Evolutionary conservation across 257 asterid genomes (phyloP), one percentile per base, ranked within the genome.

Genomic region (Solanum okadae): DNA sequence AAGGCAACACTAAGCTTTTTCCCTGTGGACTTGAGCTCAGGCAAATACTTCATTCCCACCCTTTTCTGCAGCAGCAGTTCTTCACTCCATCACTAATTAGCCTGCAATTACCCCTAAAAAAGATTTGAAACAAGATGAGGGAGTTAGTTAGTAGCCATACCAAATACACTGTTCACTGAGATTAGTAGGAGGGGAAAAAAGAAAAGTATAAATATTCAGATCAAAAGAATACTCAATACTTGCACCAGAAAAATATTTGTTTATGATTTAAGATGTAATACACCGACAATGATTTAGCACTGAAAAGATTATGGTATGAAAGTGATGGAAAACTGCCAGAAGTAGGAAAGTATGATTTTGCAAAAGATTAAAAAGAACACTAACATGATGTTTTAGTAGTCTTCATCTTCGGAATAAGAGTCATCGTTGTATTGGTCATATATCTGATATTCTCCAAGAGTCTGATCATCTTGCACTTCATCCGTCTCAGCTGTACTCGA

Each of bases 371-470:
- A 8, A 44, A 42, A 29, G 68, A 46, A 81, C 38, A 81, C 85
- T 81, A 8, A 46, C 85, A 70, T 42, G 88, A 49, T 68, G 38
- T 5, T 23, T 89, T 77, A 93, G 78, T 87, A 92, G 79, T 93
- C 96, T 59, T 96, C 96, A 5, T 92, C 96, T 23, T 94, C 95
- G 9, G 94, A 91, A 87, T 85, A 89, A 91, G 92, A 88, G 14
- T 35, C 93, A 76, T 95, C 97, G 20, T 96, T 94, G 59, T 87
- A 90, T 13, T 95, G 95, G 85, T 96, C 99, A 84, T 93, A 95
- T 72, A 96, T 95, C 90, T 95, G 92, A 87, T 93, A 96, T 84
- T 90, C 98, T 86, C 92, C 98, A 82, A 91, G 93, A 68, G 84
- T 90, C 12, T 89, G 92, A 87, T 92, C 90, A 79, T 91, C 92